Evolutionary conservation across 2,329 filamentous ascomycete species (phyloP).

Genomic region (Cladorrhinum sp.): DNA sequence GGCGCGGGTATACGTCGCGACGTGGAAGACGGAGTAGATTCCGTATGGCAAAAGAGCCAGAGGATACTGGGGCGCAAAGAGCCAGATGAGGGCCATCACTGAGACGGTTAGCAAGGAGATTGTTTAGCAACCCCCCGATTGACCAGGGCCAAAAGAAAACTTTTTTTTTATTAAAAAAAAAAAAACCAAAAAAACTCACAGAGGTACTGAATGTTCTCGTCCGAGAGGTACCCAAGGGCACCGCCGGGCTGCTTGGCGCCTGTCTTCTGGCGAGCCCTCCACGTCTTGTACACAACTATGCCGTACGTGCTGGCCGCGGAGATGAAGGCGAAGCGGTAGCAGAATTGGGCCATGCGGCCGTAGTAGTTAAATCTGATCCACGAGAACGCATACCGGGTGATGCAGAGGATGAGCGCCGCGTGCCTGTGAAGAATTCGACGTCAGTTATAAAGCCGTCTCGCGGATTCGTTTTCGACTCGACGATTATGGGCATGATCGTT

Average conservation of each 20-base stretch:
- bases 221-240: constrained; percentile 64
- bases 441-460: no score
- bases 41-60: constrained; percentile 90
- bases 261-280: constrained; percentile 77
- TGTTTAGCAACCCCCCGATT: background rate
- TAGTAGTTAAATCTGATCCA: constrained; percentile 88
- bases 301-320: constrained; percentile 90
- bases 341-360: constrained; percentile 71
- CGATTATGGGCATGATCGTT: no score
- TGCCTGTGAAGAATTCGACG: constrained; percentile 55
- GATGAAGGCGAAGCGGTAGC: constrained; percentile 87
- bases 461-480: background rate
- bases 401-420: constrained; percentile 77
- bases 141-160: no score
- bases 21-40: constrained; percentile 98
- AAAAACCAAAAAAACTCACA: no score
- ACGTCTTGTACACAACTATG: constrained; percentile 98
- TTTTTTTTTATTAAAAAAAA: no score
- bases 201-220: constrained; percentile 98
- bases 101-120: background rate
- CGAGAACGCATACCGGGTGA: constrained; percentile 78
- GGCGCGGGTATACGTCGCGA: constrained; percentile 91
- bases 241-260: constrained; percentile 61
- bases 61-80: constrained; percentile 83
- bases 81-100: constrained; percentile 96